These are phyloP conservation scores for Pseudonitzschia multiseries DNA, from an alignment of 108 stramenopile species.

Conservation along the genomic window DNA sequence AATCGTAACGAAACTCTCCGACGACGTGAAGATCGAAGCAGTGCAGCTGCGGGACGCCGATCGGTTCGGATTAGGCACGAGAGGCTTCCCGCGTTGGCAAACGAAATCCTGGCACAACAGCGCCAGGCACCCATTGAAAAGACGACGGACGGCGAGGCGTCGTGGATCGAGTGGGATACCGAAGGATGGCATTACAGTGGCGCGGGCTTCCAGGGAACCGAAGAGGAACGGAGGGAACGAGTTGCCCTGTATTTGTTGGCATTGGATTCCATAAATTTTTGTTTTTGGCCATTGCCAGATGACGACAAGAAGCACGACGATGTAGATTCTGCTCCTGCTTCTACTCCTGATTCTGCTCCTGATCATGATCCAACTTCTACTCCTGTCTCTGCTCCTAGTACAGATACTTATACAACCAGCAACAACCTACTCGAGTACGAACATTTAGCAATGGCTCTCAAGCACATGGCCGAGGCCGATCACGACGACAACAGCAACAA, in stretches of 20 bases:
- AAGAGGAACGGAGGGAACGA: conserved; percentile 54
- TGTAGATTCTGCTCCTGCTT: background rate
- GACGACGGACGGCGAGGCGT: background rate
- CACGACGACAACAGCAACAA: too few relatives aligned
- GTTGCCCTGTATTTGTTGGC: conserved; percentile 83
- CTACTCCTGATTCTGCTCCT: background rate
- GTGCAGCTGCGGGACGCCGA: background rate
- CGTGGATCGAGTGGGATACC: conserved; percentile 74
- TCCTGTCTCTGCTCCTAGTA: background rate
- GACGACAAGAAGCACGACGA: background rate
- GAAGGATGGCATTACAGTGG: conserved; percentile 88
- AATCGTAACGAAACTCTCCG: background rate
- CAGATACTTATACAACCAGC: too few relatives aligned
- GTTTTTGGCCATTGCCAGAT: conserved; percentile 81
- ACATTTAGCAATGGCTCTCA: conserved; percentile 77
- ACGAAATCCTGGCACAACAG: conserved; percentile 15
- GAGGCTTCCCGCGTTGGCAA: conserved; percentile 21
- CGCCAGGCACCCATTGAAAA: background rate
- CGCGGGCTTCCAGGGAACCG: conserved; percentile 25
- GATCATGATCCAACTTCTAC: too few relatives aligned
- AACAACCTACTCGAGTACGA: conserved; percentile 79
- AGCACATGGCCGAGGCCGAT: conserved; percentile 67
- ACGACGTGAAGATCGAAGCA: background rate
- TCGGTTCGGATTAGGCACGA: conserved; percentile 20
- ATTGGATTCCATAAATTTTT: conserved; percentile 94